Conservation (phyloP, 495 filamentous ascomycete genomes). For the Talaromyces thailandensis region DNA sequence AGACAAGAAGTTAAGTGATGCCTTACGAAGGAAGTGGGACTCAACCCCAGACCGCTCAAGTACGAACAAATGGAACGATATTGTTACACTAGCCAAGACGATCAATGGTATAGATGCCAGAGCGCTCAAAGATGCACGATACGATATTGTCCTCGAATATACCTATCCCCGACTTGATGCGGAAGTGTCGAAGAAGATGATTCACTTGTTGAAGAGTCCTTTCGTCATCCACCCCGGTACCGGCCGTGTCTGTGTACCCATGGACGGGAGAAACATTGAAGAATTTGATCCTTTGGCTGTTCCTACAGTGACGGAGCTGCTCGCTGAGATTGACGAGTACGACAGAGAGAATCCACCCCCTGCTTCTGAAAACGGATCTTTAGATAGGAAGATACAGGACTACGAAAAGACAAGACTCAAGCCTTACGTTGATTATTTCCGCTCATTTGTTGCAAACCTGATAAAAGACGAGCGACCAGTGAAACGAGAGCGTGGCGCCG, state of each 20-base stretch:
- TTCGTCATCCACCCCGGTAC: conserved; percentile 96
- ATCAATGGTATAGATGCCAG: conserved; percentile 54
- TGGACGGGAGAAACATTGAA: conserved; percentile 60
- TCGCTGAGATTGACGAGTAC: conserved; percentile 77
- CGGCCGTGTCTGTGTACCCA: conserved; percentile 89
- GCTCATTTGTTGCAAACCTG: conserved; percentile 64
- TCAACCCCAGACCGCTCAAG: conserved; percentile 67
- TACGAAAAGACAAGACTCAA: conserved; percentile 96
- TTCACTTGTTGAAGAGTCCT: conserved; percentile 91
- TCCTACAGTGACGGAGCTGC: conserved; percentile 72
- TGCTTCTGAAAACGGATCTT: conserved; percentile 19
- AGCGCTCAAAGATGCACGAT: conserved; percentile 76
- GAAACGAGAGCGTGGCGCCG: conserved; percentile 65
- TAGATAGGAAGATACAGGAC: conserved; percentile 55
- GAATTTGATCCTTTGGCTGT: conserved; percentile 81
- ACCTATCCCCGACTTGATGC: conserved; percentile 97
- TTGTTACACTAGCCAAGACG: conserved; percentile 71
- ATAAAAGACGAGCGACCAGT: conserved; percentile 72
- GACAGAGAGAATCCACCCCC: conserved; percentile 30
- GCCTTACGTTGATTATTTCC: conserved; percentile 86
- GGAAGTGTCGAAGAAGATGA: conserved; percentile 93
- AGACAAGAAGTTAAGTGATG: conserved; percentile 61
- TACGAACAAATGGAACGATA: conserved; percentile 82
- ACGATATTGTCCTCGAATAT: conserved; percentile 92
- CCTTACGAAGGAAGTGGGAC: conserved; percentile 84